Percentiles rank a stretch among this genome's conserved stretches.
Evolutionary conservation across 2,329 filamentous ascomycete genomes (phyloP).

Genomic region (Cryphonectria nitschkei): DNA sequence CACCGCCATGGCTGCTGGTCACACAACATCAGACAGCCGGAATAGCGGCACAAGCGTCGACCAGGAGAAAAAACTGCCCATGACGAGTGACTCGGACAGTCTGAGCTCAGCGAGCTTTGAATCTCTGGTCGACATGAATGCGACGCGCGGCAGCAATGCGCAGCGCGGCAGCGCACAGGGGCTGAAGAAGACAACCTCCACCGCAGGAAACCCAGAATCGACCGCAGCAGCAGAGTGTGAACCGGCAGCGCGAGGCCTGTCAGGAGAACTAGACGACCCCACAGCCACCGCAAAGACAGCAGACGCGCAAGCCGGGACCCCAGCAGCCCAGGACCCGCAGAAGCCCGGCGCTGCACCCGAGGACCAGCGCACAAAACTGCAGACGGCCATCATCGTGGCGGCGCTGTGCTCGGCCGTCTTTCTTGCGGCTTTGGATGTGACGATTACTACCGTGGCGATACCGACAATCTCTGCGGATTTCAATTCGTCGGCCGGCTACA

Average conservation of each 20-base stretch:
- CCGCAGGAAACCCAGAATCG: background rate
- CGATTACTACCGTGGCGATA: slow-evolving; percentile 64
- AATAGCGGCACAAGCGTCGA: background rate
- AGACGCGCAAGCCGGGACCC: background rate
- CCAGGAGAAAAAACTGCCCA: background rate
- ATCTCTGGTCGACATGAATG: background rate
- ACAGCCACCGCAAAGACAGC: background rate
- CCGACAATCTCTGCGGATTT: slow-evolving; percentile 64
- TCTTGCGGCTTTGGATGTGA: slow-evolving; percentile 54
- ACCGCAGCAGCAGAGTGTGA: background rate
- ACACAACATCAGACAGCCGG: background rate
- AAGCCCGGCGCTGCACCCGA: slow-evolving; percentile 32
- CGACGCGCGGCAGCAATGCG: slow-evolving; percentile 4
- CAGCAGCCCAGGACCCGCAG: background rate
- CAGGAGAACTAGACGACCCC: background rate
- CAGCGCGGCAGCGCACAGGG: background rate
- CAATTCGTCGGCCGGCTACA: slow-evolving; percentile 67
- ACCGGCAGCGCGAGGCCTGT: background rate
- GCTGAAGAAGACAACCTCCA: background rate
- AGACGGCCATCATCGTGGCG: slow-evolving; percentile 43
- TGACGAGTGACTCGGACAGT: slow-evolving; percentile 4
- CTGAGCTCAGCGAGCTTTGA: background rate
- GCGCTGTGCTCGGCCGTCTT: slow-evolving; percentile 48
- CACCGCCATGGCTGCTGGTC: background rate
- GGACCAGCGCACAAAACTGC: slow-evolving; percentile 35